Percentiles rank a stretch among this genome's conserved stretches.
Evolutionary conservation across 164 flowering plant genomes (phyloP).

Genomic region (Brasenia schreberi): DNA sequence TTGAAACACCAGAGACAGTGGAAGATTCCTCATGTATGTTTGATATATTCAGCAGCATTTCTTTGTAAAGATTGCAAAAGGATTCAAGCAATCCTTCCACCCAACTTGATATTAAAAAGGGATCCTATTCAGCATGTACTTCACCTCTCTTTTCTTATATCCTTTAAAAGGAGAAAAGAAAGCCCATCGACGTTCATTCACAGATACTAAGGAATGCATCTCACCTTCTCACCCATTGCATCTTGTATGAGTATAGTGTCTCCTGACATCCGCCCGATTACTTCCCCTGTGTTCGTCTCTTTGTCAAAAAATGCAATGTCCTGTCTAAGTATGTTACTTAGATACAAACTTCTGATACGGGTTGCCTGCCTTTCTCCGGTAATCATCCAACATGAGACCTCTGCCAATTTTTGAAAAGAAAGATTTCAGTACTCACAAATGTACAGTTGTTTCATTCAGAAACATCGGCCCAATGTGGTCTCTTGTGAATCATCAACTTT

Average conservation of each 20-base stretch:
- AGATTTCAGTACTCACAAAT: background rate
- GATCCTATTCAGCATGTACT: too few relatives aligned
- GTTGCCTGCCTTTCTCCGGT: constrained; percentile 50
- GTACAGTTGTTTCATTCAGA: background rate
- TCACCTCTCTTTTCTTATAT: too few relatives aligned
- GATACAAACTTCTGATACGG: constrained; percentile 35
- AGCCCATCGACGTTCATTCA: background rate
- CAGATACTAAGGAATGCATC: background rate
- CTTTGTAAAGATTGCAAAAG: too few relatives aligned
- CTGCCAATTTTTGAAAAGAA: constrained; percentile 9
- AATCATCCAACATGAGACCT: constrained; percentile 57
- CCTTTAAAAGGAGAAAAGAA: background rate
- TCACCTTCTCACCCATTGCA: constrained; percentile 60
- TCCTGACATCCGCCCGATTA: constrained; percentile 60
- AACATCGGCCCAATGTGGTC: constrained; percentile 26
- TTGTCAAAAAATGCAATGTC: constrained; percentile 60
- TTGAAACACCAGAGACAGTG: too few relatives aligned
- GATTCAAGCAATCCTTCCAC: too few relatives aligned
- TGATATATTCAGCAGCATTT: too few relatives aligned
- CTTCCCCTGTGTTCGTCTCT: constrained; percentile 55
- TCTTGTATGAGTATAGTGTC: constrained; percentile 65
- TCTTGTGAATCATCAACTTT: constrained; percentile 2
- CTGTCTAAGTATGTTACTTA: constrained; percentile 44
- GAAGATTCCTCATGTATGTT: too few relatives aligned
- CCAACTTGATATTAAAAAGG: too few relatives aligned